Base-by-base conservation (phyloP, 345 rosid species). In the Cardamine occulta region DNA sequence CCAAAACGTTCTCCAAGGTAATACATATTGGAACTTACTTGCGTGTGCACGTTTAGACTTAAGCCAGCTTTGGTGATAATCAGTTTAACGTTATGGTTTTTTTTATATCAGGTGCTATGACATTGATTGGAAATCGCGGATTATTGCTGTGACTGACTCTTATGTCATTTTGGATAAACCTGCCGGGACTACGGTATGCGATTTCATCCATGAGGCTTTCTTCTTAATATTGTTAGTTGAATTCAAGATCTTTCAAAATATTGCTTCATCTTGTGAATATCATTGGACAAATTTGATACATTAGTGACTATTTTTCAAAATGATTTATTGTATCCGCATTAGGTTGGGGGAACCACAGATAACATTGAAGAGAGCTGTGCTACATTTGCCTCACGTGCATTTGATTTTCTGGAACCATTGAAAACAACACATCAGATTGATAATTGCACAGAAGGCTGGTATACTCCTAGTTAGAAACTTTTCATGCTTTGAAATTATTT, bases 381-480 rank as follows among this genome's bases (percentile, higher is more conserved):
- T 57, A 91, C 95, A 35, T 94, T 94, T 82, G 82, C 93, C 24
- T 78, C 88, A 65, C 97, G 89, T 54, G 96, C 97, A 8, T 53
- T 94, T 75, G 89, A 86, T 70, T 82, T 91, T 15, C 64, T 70
- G 10, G 73, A 79, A 64, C 95, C 93, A 21, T 74, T 94, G 77
- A 80, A 66, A 76, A 91, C 97, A 62, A 94, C 98, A 45, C 98
- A 94, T 85, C 96, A 94, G 81, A 94, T 94, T 68, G 98, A 91
- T 84, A 94, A 94, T 62, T 94, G 98, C 83, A 86, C 97, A 53
- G 98, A 89, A 80, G 98, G 98, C 81, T 94, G 97, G 97, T 93
- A 87, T 58, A 37, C 15, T 62, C 39, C 6, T 63, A 44, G 29
- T 73, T 54, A 0, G 26, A 19, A 32, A 37, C 18, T 3, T 59